Conservation (phyloP, 1,139 yeast genomes). For the Blastobotrys buckinghamii region DNA sequence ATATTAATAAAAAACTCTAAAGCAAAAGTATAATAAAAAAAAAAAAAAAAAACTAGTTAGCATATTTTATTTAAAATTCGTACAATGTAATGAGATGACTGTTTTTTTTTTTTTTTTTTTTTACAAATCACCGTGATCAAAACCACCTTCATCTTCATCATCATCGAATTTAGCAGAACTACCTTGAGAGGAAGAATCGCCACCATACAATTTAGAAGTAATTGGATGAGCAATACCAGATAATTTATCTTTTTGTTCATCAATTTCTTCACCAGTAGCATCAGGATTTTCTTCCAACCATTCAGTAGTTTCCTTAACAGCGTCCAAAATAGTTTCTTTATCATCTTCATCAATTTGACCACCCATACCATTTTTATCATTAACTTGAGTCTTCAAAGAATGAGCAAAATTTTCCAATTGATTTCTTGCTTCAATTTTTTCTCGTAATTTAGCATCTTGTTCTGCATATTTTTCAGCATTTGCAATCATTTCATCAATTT, state of each 20-base stretch:
- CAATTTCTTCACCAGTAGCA: slow-evolving; percentile 89
- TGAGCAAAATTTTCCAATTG: slow-evolving; percentile 89
- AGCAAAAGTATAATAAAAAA: neutral
- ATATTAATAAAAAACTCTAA: neutral
- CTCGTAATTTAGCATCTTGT: slow-evolving; percentile 77
- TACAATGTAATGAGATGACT: no score
- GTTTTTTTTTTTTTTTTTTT: neutral
- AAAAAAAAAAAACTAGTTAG: no score
- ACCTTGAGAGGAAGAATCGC: slow-evolving; percentile 41
- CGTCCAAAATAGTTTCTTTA: slow-evolving; percentile 83
- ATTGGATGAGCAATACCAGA: slow-evolving; percentile 85
- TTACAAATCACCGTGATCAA: slow-evolving; percentile 58
- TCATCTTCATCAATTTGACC: slow-evolving; percentile 84
- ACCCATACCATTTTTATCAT: slow-evolving; percentile 60
- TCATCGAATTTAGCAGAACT: slow-evolving; percentile 44
- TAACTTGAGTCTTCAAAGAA: slow-evolving; percentile 78
- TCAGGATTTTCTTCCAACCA: slow-evolving; percentile 86
- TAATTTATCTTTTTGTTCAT: slow-evolving; percentile 86
- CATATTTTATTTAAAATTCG: no score
- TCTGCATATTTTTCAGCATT: slow-evolving; percentile 85
- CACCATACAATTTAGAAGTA: slow-evolving; percentile 81
- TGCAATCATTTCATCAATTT: slow-evolving; percentile 90
- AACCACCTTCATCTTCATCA: slow-evolving; percentile 45
- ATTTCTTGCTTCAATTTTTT: slow-evolving; percentile 75
- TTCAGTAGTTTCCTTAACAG: slow-evolving; percentile 79